phyloP scores from a whole-genome alignment of 73 alveolate genomes.

The Symbiodinium pilosum region DNA sequence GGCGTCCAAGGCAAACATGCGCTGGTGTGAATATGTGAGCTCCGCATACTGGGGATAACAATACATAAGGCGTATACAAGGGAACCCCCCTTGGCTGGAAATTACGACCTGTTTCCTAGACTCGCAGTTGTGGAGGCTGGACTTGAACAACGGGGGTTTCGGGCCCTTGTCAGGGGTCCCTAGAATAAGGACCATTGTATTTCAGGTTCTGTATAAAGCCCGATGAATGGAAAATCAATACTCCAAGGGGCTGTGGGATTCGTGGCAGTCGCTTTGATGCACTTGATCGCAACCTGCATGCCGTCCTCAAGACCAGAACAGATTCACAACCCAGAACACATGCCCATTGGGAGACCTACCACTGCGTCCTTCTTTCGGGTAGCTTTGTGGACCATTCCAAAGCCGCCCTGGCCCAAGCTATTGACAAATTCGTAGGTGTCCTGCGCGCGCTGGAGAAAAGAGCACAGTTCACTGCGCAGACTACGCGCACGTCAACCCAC shows the following conservation, averaged over 20 bases:
- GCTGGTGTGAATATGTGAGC: too few relatives aligned
- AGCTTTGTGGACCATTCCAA: conserved; percentile 18
- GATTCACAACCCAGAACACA: too few relatives aligned
- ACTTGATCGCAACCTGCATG: conserved; percentile 3
- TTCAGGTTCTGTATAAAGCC: not conserved
- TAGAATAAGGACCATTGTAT: too few relatives aligned
- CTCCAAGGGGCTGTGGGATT: not conserved
- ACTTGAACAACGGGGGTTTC: not conserved
- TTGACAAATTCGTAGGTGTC: conserved; percentile 16
- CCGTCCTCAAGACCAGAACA: not conserved
- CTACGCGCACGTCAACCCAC: too few relatives aligned
- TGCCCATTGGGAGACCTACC: not conserved
- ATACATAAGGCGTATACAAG: too few relatives aligned
- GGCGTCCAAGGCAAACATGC: too few relatives aligned
- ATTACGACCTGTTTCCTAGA: too few relatives aligned
- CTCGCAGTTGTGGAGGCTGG: too few relatives aligned
- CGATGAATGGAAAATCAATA: not conserved
- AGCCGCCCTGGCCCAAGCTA: conserved; percentile 60
- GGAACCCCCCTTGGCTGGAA: too few relatives aligned
- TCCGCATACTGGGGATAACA: too few relatives aligned
- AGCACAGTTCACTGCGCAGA: too few relatives aligned
- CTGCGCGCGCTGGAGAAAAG: too few relatives aligned
- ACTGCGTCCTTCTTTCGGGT: conserved; percentile 5
- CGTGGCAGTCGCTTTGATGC: conserved; percentile 1
- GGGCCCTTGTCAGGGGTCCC: not conserved